Evolutionary conservation across 768 basidiomycete species (phyloP).

Genomic region (Mycena rosella): DNA sequence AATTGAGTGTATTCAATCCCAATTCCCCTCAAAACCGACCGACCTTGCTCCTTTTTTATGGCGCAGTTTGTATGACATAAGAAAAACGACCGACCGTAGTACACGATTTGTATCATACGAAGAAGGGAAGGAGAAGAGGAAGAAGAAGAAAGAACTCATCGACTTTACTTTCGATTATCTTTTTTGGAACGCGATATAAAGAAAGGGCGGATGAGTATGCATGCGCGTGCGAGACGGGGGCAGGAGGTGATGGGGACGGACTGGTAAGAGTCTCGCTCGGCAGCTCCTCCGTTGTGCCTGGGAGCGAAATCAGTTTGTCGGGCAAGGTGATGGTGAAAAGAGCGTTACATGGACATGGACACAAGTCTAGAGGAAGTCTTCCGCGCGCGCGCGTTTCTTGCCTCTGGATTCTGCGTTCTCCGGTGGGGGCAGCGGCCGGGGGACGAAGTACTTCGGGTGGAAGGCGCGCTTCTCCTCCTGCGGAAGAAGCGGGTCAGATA

Average conservation of each 20-base stretch:
- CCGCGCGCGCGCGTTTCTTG: slow-evolving; percentile 88
- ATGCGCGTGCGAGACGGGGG: slow-evolving; percentile 26
- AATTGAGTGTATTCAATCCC: slow-evolving; percentile 17
- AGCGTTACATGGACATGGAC: not conserved
- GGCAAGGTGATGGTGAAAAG: not conserved
- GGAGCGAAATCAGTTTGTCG: slow-evolving; percentile 6
- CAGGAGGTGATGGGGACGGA: slow-evolving; percentile 48
- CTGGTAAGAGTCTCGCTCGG: slow-evolving; percentile 43
- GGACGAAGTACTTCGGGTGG: slow-evolving; percentile 71
- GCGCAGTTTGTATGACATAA: slow-evolving; percentile 21
- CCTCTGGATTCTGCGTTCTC: slow-evolving; percentile 74
- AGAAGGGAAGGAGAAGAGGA: slow-evolving; percentile 10
- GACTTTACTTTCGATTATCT: slow-evolving; percentile 28
- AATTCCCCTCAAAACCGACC: slow-evolving; percentile 24
- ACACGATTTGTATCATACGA: slow-evolving; percentile 37
- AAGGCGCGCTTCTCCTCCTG: slow-evolving; percentile 86
- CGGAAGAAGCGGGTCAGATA: not conserved
- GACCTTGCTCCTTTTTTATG: slow-evolving; percentile 25
- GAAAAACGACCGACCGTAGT: slow-evolving; percentile 37
- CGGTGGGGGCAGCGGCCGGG: slow-evolving; percentile 53
- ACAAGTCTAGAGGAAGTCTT: slow-evolving; percentile 87
- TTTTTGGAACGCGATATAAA: slow-evolving; percentile 26
- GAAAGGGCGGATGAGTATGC: slow-evolving; percentile 34
- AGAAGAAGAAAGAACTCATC: slow-evolving; percentile 32
- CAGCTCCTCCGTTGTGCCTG: slow-evolving; percentile 5